Evolutionary conservation across 2,329 filamentous ascomycete genomes (phyloP), one percentile per base, ranked within the genome.

Genomic region (Paracamarosporium sp.): DNA sequence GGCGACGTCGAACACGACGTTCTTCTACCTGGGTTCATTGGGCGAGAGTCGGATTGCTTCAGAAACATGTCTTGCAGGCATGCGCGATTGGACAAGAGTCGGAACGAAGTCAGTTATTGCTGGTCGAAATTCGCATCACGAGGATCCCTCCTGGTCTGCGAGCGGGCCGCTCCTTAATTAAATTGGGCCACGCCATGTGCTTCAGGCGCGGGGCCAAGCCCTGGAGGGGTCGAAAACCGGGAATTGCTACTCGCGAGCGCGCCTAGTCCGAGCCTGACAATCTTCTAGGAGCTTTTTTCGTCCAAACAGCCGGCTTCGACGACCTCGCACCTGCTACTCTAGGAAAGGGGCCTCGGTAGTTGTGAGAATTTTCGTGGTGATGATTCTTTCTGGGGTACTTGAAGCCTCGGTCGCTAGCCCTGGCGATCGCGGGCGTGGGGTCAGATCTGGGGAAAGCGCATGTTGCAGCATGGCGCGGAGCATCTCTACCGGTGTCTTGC

Each of bases 11-110:
- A 48, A 20, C 28, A 24, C 27, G 12, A 20, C 5, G 46, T 9
- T 20, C 17, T 11, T 17, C 20, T 3, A n/a, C 9, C 46, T 9
- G 15, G 28, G 31, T 25, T 30, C 5, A 48, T 48, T 48, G 46
- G 46, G n/a, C 31, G 27, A 48, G 28, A 48, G 46, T 38, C 46
- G 46, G 46, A 36, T 24, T 24, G 17, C 28, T 48, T 17, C 15
- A 7, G 27, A 48, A 22, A 8, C 20, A 48, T 36, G 25, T 17
- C 13, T 41, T 43, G n/a, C 24, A 41, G 22, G 35, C 36, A 97
- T 31, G 5, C 13, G n/a, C n/a, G 25, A 51, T 51, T 51, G 48
- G 48, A 43, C 38, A 36, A 41, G 31, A 41, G 48, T 51, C 48
- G 48, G 48, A 51, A 30, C 48, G 48, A 38, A 40, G 15, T 20